Evolutionary conservation across 768 basidiomycete genomes (phyloP).

Genomic region (Sistotremastrum niveocremeum): DNA sequence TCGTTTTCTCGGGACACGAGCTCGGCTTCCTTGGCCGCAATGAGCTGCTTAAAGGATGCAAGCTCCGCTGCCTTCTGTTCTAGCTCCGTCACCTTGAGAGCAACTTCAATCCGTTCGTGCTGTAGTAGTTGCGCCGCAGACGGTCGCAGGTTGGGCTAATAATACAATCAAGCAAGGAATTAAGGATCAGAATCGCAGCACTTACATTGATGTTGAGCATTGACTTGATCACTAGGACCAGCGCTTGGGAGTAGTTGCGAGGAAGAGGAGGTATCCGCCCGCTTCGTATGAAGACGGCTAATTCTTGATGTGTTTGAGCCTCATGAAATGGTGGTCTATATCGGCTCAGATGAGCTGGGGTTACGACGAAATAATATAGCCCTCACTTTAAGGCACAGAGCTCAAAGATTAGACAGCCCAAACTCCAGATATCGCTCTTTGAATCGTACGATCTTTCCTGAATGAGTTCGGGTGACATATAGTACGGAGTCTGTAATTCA

Average conservation of each 20-base stretch:
- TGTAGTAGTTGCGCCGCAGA: constrained; percentile 70
- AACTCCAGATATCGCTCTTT: constrained; percentile 97
- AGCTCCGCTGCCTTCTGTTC: constrained; percentile 54
- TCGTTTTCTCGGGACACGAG: constrained; percentile 52
- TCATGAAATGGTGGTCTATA: constrained; percentile 74
- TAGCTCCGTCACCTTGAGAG: constrained; percentile 58
- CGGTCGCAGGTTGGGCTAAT: constrained; percentile 74
- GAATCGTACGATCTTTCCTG: constrained; percentile 96
- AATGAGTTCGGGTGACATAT: constrained; percentile 98
- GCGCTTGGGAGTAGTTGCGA: constrained; percentile 60
- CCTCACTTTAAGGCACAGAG: constrained; percentile 72
- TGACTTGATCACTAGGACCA: constrained; percentile 64
- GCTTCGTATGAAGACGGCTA: constrained; percentile 72
- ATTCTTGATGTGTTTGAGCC: constrained; percentile 78
- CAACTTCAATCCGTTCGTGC: constrained; percentile 62
- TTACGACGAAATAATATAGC: background rate
- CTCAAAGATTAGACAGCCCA: constrained; percentile 94
- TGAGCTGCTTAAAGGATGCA: constrained; percentile 21
- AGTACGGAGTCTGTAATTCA: constrained; percentile 82
- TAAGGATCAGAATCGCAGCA: constrained; percentile 4
- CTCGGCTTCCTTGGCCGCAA: background rate
- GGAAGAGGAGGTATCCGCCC: constrained; percentile 89
- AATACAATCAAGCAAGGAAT: background rate
- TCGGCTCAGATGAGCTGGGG: background rate
- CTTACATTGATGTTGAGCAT: constrained; percentile 79